Evolutionary conservation across 805 yeast genomes (phyloP).

Genomic region (Danielia oregonensis): DNA sequence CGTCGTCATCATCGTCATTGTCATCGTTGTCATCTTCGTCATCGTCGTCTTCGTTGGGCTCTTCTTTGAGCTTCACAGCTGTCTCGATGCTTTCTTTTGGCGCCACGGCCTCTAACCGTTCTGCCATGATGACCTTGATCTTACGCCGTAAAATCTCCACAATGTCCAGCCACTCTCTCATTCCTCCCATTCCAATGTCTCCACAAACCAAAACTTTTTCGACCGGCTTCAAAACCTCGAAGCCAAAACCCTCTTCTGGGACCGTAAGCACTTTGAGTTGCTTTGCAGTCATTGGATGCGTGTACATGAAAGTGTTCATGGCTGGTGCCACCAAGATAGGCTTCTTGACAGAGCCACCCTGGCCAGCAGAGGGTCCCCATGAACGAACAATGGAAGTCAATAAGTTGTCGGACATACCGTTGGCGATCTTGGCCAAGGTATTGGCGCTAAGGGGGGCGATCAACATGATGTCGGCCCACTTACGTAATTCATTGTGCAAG

Average conservation of each 20-base stretch:
- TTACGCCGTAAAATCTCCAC: slow-evolving; percentile 40
- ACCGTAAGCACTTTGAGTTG: slow-evolving; percentile 31
- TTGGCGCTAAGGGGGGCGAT: slow-evolving; percentile 46
- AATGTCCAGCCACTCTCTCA: slow-evolving; percentile 46
- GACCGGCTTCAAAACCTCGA: slow-evolving; percentile 43
- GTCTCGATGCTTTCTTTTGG: slow-evolving; percentile 14
- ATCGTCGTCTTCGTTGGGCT: slow-evolving; percentile 11
- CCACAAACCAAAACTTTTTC: slow-evolving; percentile 47
- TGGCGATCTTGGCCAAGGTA: slow-evolving; percentile 40
- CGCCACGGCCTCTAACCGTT: slow-evolving; percentile 10
- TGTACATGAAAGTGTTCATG: slow-evolving; percentile 47
- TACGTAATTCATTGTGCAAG: slow-evolving; percentile 41
- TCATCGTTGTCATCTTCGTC: slow-evolving; percentile 29
- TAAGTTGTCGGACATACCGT: slow-evolving; percentile 43
- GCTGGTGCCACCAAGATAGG: slow-evolving; percentile 47
- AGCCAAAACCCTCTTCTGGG: slow-evolving; percentile 39
- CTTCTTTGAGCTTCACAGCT: slow-evolving; percentile 10
- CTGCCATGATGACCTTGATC: slow-evolving; percentile 26
- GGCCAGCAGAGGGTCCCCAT: slow-evolving; percentile 32
- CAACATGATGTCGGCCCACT: slow-evolving; percentile 47
- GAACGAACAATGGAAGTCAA: slow-evolving; percentile 39
- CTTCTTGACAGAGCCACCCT: slow-evolving; percentile 21
- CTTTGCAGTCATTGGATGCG: slow-evolving; percentile 43
- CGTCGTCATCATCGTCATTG: slow-evolving; percentile 34
- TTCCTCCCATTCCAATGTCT: slow-evolving; percentile 49